Base-by-base conservation (phyloP, 2,329 filamentous ascomycete genomes). In the Helotiales sp. region DNA sequence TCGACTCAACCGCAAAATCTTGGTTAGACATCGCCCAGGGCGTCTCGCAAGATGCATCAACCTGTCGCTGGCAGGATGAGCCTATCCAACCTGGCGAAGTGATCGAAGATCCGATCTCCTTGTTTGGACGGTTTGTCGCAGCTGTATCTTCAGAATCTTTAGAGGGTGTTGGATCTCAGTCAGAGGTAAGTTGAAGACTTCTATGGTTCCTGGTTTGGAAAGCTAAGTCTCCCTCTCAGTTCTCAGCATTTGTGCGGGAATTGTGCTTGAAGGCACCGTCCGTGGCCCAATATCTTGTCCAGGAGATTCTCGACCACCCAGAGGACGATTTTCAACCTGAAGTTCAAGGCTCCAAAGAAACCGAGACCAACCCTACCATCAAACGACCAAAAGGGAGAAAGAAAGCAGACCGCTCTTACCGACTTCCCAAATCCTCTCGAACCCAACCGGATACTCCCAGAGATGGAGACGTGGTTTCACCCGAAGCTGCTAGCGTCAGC, bases 351-450 rank as follows among this genome's bases (percentile, higher is more conserved):
- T 40, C 3, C 34, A 8, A 40, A 6, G 34, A 40, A 40, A 5
- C 3, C 34, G 34, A 40, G 34, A 40, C 34, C 11, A 40, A 1
- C 34, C 11, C 34, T 40, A 40, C 34, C 3, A 6, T 40, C 34
- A 40, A 40, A 40, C 34, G 34, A 8, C 34, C 3, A 40, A 40
- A 40, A 40, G 34, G 34, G 54, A 64, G 24, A 30, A 67, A 67
- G 54, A 10, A 64, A 61, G 3, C 13, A 67, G 61, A 64, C 61
- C 37, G 24, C 20, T 24, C 37, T 47, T 64, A 67, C 37, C 43
- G 26, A 28, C 54, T 47, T 67, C 52, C 61, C 6, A 64, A 64
- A 45, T 61, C 55, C 45, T 64, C 61, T 67, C 8, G 43, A 15
- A n/a, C n/a, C n/a, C n/a, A n/a, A n/a, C n/a, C n/a, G n/a, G n/a